Conservation (phyloP, 164 flowering plant genomes). For the Echeveria elegans region DNA sequence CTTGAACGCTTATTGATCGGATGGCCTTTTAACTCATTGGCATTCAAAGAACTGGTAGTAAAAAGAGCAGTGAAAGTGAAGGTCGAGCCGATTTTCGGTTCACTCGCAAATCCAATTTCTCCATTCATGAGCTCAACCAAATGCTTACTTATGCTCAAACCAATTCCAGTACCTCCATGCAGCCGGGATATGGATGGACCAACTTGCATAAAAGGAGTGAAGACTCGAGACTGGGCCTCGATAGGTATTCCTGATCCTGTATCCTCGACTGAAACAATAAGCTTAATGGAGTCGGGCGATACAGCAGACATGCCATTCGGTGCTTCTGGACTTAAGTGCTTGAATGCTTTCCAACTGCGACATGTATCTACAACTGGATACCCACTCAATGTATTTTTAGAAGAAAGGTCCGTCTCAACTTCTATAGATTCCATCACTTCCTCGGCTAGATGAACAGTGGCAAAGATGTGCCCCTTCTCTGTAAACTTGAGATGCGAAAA, state of each 20-base stretch:
- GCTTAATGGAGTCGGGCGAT: slow-evolving; percentile 35
- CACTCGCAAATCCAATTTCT: slow-evolving; percentile 83
- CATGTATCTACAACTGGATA: slow-evolving; percentile 66
- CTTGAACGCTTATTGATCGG: slow-evolving; percentile 29
- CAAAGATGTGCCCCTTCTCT: slow-evolving; percentile 84
- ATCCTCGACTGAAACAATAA: slow-evolving; percentile 89
- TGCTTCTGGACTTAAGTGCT: slow-evolving; percentile 38
- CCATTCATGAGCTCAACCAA: slow-evolving; percentile 97
- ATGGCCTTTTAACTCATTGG: slow-evolving; percentile 31
- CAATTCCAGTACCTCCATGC: too few species aligned
- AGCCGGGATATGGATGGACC: slow-evolving; percentile 72
- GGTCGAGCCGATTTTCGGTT: too few species aligned
- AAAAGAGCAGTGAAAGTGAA: too few species aligned
- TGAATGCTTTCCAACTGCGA: slow-evolving; percentile 70
- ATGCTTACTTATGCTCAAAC: too few species aligned
- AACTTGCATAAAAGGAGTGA: slow-evolving; percentile 95
- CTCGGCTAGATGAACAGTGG: slow-evolving; percentile 71
- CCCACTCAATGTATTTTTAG: slow-evolving; percentile 71
- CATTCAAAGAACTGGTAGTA: slow-evolving; percentile 25
- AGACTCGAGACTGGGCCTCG: slow-evolving; percentile 75
- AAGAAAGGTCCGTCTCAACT: slow-evolving; percentile 35
- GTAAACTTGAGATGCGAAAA: slow-evolving; percentile 91
- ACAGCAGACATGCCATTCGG: slow-evolving; percentile 15
- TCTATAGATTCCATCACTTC: slow-evolving; percentile 53
- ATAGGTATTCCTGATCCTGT: slow-evolving; percentile 86